Evolutionary conservation across 164 flowering plant species (phyloP).

Genomic region (Magnolia officinalis): DNA sequence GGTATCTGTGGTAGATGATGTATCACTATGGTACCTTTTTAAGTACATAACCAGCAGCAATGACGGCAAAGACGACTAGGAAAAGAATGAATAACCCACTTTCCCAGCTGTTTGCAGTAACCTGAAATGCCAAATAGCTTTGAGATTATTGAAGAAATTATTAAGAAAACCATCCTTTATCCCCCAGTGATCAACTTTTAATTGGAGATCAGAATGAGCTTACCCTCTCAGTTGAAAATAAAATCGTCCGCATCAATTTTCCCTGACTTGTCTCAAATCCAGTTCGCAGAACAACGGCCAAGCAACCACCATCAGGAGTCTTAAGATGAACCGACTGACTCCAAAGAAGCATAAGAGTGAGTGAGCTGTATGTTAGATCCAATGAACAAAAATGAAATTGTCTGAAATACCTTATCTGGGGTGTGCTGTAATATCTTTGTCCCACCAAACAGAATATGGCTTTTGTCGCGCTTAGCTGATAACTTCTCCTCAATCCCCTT

Average conservation of each 20-base stretch:
- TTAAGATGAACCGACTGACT: slow-evolving; percentile 41
- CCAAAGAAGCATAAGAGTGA: slow-evolving; percentile 2
- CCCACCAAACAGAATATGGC: slow-evolving; percentile 94
- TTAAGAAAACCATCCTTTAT: not conserved
- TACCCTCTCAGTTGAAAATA: slow-evolving; percentile 99
- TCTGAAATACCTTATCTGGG: slow-evolving; percentile 74
- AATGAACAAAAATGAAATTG: not conserved
- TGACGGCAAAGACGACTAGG: slow-evolving; percentile 87
- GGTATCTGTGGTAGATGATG: not conserved
- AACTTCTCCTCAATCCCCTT: slow-evolving; percentile 67
- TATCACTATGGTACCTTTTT: slow-evolving; percentile 57
- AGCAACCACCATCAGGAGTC: slow-evolving; percentile 96
- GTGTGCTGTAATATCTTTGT: slow-evolving; percentile 95
- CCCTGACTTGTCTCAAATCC: slow-evolving; percentile 99
- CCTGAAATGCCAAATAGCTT: slow-evolving; percentile 40
- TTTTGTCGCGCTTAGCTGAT: slow-evolving; percentile 76
- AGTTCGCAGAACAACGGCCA: slow-evolving; percentile 90
- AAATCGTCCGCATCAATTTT: slow-evolving; percentile 91
- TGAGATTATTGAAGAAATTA: slow-evolving; percentile 1
- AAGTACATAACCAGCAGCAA: slow-evolving; percentile 98
- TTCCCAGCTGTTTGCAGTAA: slow-evolving; percentile 99
- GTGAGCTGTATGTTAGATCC: not conserved
- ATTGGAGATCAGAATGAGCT: slow-evolving; percentile 7
- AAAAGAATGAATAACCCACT: slow-evolving; percentile 92
- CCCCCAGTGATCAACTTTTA: slow-evolving; percentile 1